phyloP scores from a whole-genome alignment of 768 basidiomycete species.

The Tephrocybe rancida region DNA sequence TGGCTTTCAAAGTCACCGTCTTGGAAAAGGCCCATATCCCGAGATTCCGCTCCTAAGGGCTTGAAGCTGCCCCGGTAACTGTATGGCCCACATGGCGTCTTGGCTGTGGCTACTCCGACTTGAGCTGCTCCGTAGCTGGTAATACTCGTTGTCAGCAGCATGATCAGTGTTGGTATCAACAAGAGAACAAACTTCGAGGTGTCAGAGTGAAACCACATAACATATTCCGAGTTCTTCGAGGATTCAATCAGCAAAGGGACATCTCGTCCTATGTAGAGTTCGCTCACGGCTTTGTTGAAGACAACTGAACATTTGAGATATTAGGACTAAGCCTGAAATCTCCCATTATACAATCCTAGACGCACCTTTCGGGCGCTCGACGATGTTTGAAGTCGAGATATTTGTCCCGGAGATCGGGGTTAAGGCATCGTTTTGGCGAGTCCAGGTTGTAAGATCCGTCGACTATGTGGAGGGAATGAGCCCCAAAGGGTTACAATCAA shows the following conservation, averaged over 20 bases:
- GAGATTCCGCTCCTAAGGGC: conserved; percentile 59
- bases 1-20: conserved; percentile 29
- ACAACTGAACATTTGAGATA: conserved; percentile 36
- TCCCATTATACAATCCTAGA: too few species aligned
- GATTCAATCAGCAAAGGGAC: not conserved
- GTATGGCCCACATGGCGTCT: conserved; percentile 62
- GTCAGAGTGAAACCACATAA: conserved; percentile 76
- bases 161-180: not conserved
- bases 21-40: conserved; percentile 60
- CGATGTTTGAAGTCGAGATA: conserved; percentile 59
- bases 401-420: conserved; percentile 54
- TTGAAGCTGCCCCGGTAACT: conserved; percentile 56
- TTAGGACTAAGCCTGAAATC: too few species aligned
- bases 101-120: conserved; percentile 63
- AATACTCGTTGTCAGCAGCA: not conserved
- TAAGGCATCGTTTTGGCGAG: conserved; percentile 60
- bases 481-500: not conserved
- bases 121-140: conserved; percentile 62
- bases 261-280: too few species aligned
- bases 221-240: conserved; percentile 57
- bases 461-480: conserved; percentile 31
- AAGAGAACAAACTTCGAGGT: conserved; percentile 47
- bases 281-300: conserved; percentile 49
- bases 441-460: conserved; percentile 53
- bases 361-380: conserved; percentile 64